Conservation (phyloP, 2,329 filamentous ascomycete genomes). For the Trichoderma guizhouense region DNA sequence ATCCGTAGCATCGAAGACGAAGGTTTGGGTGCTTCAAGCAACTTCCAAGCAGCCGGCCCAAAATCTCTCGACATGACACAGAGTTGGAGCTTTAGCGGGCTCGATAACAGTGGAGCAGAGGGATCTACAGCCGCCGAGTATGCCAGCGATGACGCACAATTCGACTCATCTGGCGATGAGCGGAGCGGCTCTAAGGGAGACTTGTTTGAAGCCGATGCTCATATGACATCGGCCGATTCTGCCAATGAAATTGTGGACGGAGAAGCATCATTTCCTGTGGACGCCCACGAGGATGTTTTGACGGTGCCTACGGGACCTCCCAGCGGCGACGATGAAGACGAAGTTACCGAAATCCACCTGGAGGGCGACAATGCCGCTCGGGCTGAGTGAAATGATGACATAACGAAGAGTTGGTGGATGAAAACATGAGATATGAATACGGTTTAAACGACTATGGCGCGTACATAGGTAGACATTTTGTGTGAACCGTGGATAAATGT, state of each 20-base stretch:
- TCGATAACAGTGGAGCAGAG: conserved; percentile 33
- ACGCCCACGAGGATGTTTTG: conserved; percentile 35
- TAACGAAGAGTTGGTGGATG: background rate
- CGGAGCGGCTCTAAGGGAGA: conserved; percentile 21
- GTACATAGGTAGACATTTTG: conserved; percentile 3
- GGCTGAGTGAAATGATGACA: background rate
- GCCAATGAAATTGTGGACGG: conserved; percentile 7
- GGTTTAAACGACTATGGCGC: background rate
- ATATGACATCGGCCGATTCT: conserved; percentile 28
- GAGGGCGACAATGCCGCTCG: conserved; percentile 34
- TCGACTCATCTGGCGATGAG: conserved; percentile 39
- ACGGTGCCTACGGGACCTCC: conserved; percentile 37
- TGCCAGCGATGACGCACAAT: conserved; percentile 44
- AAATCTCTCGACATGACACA: conserved; percentile 35
- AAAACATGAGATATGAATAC: conserved; percentile 1
- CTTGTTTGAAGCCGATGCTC: conserved; percentile 30
- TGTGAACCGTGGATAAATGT: conserved; percentile 5
- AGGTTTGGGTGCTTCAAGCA: conserved; percentile 40
- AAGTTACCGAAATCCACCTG: conserved; percentile 49
- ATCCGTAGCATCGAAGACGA: conserved; percentile 48
- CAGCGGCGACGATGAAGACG: conserved; percentile 40
- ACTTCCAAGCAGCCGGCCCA: conserved; percentile 28
- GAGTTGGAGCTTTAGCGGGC: conserved; percentile 46
- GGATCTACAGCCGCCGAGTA: conserved; percentile 36
- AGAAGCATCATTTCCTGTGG: background rate